Conservation (phyloP, 1,284 basidiomycete genomes). For the Ceratobasidium sp. region DNA sequence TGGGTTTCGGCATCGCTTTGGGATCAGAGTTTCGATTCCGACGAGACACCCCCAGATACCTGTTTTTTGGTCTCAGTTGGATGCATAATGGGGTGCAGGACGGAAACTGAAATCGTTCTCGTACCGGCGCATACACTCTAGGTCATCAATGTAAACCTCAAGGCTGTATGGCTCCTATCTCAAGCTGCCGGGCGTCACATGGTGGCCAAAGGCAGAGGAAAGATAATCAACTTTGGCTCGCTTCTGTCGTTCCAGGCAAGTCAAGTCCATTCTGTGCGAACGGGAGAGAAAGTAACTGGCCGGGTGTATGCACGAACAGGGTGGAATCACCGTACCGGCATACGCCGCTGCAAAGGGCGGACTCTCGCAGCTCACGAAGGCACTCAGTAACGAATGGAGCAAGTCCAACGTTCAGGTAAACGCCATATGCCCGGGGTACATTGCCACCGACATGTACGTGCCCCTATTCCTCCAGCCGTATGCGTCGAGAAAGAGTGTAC, state of each 20-base stretch:
- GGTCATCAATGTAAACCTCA: conserved; percentile 85
- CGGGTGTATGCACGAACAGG: conserved; percentile 52
- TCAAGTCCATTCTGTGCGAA: not conserved
- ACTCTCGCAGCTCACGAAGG: conserved; percentile 85
- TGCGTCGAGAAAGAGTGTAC: conserved; percentile 31
- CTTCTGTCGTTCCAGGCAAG: conserved; percentile 77
- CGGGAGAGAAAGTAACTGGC: not conserved
- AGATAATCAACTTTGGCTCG: conserved; percentile 87
- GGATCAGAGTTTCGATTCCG: conserved; percentile 16
- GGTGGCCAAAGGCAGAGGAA: conserved; percentile 77
- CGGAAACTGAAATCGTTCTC: not conserved
- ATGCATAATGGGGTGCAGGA: conserved; percentile 3
- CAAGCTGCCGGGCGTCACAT: conserved; percentile 85
- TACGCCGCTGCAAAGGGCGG: conserved; percentile 92
- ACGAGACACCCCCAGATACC: conserved; percentile 33
- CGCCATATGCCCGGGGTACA: conserved; percentile 91
- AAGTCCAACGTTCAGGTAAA: conserved; percentile 91
- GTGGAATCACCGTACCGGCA: conserved; percentile 86
- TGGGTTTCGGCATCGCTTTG: too few species aligned
- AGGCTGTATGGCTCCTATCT: conserved; percentile 80
- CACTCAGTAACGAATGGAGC: conserved; percentile 80
- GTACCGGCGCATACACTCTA: conserved; percentile 52
- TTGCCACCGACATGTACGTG: conserved; percentile 87
- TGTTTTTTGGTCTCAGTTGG: conserved; percentile 25
- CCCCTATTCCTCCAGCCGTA: conserved; percentile 49